phyloP scores from a whole-genome alignment of 805 yeast genomes.

The Wickerhamiella occidentalis region DNA sequence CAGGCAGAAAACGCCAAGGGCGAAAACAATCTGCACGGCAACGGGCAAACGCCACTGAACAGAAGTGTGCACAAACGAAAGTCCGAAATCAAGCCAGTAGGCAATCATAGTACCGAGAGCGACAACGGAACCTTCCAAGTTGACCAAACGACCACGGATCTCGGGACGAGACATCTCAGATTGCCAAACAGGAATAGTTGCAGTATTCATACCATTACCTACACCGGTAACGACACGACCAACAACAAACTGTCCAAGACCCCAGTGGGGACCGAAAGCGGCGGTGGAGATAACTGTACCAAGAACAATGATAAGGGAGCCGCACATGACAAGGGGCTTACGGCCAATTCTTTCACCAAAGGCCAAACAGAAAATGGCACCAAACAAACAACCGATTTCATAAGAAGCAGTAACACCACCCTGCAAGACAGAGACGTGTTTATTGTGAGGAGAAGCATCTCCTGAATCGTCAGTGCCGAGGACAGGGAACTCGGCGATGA shows the following conservation, averaged over 20 bases:
- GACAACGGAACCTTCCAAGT: slow-evolving; percentile 58
- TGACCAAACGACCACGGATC: slow-evolving; percentile 55
- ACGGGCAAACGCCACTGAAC: slow-evolving; percentile 70
- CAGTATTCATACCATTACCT: slow-evolving; percentile 65
- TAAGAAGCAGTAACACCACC: slow-evolving; percentile 48
- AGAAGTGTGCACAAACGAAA: slow-evolving; percentile 39
- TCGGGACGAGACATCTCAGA: slow-evolving; percentile 60
- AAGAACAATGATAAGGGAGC: slow-evolving; percentile 43
- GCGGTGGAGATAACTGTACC: slow-evolving; percentile 49
- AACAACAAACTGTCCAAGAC: slow-evolving; percentile 56
- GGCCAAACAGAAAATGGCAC: slow-evolving; percentile 51
- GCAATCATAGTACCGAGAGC: slow-evolving; percentile 66
- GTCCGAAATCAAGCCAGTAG: slow-evolving; percentile 64
- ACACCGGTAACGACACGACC: slow-evolving; percentile 64
- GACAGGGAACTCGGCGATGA: slow-evolving; percentile 40
- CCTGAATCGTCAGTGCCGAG: slow-evolving; percentile 9
- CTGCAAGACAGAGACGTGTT: slow-evolving; percentile 48
- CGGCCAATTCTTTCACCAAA: slow-evolving; percentile 56
- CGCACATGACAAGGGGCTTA: slow-evolving; percentile 46
- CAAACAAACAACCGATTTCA: slow-evolving; percentile 65
- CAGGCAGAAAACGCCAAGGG: slow-evolving; percentile 43
- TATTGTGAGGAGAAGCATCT: slow-evolving; percentile 18
- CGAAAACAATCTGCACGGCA: slow-evolving; percentile 53
- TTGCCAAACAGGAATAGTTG: slow-evolving; percentile 77
- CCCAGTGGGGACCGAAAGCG: slow-evolving; percentile 34